Evolutionary conservation across 2,329 filamentous ascomycete species (phyloP), one percentile per base, ranked within the genome.

Genomic region (Ilyonectria sp.): DNA sequence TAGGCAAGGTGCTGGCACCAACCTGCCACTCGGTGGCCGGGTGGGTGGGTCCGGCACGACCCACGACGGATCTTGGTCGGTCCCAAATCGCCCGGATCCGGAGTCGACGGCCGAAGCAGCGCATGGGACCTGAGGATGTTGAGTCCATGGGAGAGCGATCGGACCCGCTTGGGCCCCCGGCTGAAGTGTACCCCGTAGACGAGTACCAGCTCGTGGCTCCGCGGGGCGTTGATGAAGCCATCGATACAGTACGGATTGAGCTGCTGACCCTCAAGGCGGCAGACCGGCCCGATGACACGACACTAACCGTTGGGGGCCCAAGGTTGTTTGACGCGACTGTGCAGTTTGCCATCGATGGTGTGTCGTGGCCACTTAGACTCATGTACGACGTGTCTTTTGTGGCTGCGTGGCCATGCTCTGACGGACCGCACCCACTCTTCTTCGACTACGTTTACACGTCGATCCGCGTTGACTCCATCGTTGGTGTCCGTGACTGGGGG

Each of bases 1-100:
- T 94, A 2, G 92, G 92, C 43, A 94, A 93, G 76, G 92, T 94
- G 3, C 83, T 94, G 8, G 91, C 90, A 44, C 90, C 92, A 26
- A 93, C 92, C 0, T 93, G 92, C 72, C 88, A 87, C 69, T 87
- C 91, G 61, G 86, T 93, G 21, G 92, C 89, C 49, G 92, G 92
- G 26, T 94, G 92, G 92, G 84, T 94, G 44, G 92, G 92, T 0
- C 92, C 92, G 2, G 91, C 90, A 33, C 87, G 90, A 8, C 91
- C 91, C 23, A 92, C 91, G 2, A 82, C 85, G 4, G 91, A 94
- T 76, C 86, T 94, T 4, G 86, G 85, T 55, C 87, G 89, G 43
- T 90, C 90, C 2, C 91, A 94, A 78, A 93, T 93, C 68, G 91
- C 92, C 0, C 86, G 91, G 37, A 88, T 94, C 63, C 89, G 90